phyloP scores from a whole-genome alignment of 129 eudicot species.

The Pseudognaphalium luteoalbum region DNA sequence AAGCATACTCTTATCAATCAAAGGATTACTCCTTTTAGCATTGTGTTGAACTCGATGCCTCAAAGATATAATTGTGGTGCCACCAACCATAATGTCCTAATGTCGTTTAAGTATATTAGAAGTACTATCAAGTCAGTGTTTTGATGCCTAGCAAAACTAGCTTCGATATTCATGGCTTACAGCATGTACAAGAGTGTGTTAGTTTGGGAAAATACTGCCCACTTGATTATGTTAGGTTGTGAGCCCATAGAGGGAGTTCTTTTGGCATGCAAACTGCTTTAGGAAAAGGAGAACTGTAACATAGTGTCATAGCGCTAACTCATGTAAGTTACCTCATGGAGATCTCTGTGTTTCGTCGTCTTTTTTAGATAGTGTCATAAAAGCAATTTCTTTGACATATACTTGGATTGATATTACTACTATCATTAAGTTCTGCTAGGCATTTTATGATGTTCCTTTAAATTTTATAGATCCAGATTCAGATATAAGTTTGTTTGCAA shows the following conservation, averaged over 20 bases:
- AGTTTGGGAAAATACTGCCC: too few relatives aligned
- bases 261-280: too few relatives aligned
- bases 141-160: neutral
- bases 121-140: too few relatives aligned
- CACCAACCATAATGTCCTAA: neutral
- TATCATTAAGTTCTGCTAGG: neutral
- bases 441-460: neutral
- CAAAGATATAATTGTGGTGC: neutral
- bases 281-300: too few relatives aligned
- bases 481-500: conserved; percentile 76
- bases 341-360: neutral
- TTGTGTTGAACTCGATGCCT: neutral
- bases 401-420: neutral
- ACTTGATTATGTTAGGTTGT: too few relatives aligned
- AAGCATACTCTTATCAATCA: neutral
- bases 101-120: neutral
- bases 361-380: neutral
- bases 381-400: neutral
- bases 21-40: neutral
- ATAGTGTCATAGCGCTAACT: too few relatives aligned
- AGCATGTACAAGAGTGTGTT: too few relatives aligned
- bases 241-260: too few relatives aligned
- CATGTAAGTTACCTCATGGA: neutral
- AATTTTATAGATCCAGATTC: conserved; percentile 72
- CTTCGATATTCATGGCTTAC: too few relatives aligned